Conservation (phyloP, 768 basidiomycete genomes). For the Lepiota venenata region DNA sequence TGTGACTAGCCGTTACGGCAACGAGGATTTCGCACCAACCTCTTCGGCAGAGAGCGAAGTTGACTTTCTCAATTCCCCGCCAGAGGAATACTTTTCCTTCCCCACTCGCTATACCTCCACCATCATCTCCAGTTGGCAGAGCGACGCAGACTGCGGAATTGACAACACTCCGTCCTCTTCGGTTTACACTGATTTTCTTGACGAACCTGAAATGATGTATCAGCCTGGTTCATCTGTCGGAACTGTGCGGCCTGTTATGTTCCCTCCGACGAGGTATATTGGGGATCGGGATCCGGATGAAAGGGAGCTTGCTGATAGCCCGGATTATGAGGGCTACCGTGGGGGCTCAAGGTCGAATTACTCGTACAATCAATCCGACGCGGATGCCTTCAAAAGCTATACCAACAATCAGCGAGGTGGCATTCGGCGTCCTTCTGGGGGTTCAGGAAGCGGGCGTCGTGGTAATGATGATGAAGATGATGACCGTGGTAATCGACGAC, state of each 20-base stretch:
- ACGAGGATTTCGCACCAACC: conserved; percentile 5
- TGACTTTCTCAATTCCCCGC: conserved; percentile 18
- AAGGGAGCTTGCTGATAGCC: background rate
- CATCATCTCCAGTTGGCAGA: conserved; percentile 18
- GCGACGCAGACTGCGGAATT: background rate
- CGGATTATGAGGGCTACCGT: conserved; percentile 9
- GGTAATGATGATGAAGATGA: conserved; percentile 28
- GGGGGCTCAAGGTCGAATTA: background rate
- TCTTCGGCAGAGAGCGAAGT: conserved; percentile 17
- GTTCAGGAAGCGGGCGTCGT: conserved; percentile 22
- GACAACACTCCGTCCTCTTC: background rate
- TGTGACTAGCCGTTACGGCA: conserved; percentile 8
- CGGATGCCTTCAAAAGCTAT: background rate
- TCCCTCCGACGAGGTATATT: conserved; percentile 11
- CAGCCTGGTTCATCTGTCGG: conserved; percentile 44
- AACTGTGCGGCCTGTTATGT: conserved; percentile 33
- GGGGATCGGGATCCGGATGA: conserved; percentile 1
- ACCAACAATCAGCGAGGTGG: background rate
- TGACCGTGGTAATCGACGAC: conserved; percentile 32
- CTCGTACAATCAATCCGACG: background rate
- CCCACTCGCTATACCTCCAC: conserved; percentile 17
- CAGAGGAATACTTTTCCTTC: conserved; percentile 22
- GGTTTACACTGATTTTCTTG: conserved; percentile 6
- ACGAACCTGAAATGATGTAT: conserved; percentile 22
- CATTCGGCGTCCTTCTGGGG: background rate